Base-by-base conservation (phyloP, 331 rosid species). In the Ulmus americana region DNA sequence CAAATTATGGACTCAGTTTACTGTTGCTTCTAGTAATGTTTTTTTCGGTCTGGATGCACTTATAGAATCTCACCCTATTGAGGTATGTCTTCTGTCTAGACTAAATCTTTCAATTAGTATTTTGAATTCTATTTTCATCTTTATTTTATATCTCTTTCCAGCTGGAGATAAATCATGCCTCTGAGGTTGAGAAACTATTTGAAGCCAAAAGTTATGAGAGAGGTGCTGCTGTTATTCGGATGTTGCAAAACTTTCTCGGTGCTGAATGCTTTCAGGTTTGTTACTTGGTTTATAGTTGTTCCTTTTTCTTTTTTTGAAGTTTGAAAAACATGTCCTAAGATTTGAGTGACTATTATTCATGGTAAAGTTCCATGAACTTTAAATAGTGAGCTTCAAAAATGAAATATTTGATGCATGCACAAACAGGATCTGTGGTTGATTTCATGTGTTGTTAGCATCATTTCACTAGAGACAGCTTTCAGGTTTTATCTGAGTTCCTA, bases 201-300 rank as follows among this genome's bases (percentile, higher is more conserved):
- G 95, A 90, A 54, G 85, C 97, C 5, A 86, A 86, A 67, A 86
- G 97, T 72, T 86, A 90, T n/a, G 74, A 76, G 46, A 90, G 86
- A 81, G 97, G 97, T 65, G 97, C 97, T 65, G 81, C 97, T 65
- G 86, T 90, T 49, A 90, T 90, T 59, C 80, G 91, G 80, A 90
- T 90, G 95, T 81, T 90, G 50, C 95, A 90, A 61, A 90, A 88
- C 77, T 90, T 84, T 77, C 95, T 90, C 11, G 97, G 97, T 49
- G 95, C 91, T 6, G 84, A 85, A 62, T 40, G 71, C 74, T 90
- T 90, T 82, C 97, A 90, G 91, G 97, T 86, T 45, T 55, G 77
- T 77, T 59, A 45, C 45, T 77, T 43, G 11, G 10, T 70, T 50
- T 79, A 2, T 59, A 58, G 52, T 73, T 54, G 38, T 65, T 50